Conservation (phyloP, 2,329 filamentous ascomycete species). For the Diaporthe aspalathi region DNA sequence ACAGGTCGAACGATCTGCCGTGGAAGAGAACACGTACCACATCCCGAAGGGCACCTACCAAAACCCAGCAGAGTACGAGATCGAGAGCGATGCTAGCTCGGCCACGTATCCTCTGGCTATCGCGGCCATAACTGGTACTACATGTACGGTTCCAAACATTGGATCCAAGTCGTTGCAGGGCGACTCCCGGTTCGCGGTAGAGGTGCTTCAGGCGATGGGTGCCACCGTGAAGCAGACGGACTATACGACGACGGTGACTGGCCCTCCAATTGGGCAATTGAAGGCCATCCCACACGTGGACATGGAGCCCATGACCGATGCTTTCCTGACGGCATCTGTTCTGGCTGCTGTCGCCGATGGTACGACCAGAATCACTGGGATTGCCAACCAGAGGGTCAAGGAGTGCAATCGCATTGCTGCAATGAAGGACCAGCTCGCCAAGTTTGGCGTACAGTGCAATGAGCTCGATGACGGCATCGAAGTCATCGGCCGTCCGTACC, state of each 20-base stretch:
- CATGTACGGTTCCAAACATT: constrained; percentile 96
- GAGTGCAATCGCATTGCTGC: constrained; percentile 97
- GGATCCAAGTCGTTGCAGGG: constrained; percentile 92
- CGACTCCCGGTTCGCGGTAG: constrained; percentile 92
- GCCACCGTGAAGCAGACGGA: constrained; percentile 88
- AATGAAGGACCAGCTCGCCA: constrained; percentile 94
- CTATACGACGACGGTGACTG: constrained; percentile 90
- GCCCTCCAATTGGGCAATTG: constrained; percentile 79
- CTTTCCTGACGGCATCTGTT: constrained; percentile 94
- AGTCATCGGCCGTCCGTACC: constrained; percentile 64
- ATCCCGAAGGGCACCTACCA: constrained; percentile 87
- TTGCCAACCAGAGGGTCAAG: constrained; percentile 97
- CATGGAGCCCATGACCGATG: constrained; percentile 99
- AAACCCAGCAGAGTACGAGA: constrained; percentile 86
- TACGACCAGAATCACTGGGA: constrained; percentile 88
- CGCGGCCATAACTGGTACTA: constrained; percentile 94
- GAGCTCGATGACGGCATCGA: constrained; percentile 97
- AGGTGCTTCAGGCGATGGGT: constrained; percentile 92
- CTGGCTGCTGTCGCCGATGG: constrained; percentile 89
- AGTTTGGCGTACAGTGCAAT: constrained; percentile 87
- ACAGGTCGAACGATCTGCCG: constrained; percentile 78
- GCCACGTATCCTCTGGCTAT: constrained; percentile 96
- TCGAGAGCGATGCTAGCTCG: constrained; percentile 98
- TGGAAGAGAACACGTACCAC: constrained; percentile 90
- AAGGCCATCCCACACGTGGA: constrained; percentile 85